These are phyloP conservation scores for sunflower (Helianthus annuus) DNA, from an alignment of 129 eudicot species.

Conservation along the genomic window DNA sequence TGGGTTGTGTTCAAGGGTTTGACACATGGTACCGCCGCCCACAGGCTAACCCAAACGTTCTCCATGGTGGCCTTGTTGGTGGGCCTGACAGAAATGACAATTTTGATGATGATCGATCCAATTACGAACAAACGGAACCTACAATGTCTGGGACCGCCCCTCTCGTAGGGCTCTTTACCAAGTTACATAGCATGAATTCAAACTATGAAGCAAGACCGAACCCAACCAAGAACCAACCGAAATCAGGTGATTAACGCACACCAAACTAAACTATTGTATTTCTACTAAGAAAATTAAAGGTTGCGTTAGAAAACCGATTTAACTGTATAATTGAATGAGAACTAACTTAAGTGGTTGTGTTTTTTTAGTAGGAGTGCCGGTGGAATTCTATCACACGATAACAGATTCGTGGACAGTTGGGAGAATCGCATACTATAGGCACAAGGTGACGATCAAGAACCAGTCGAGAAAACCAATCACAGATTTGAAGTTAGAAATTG, in stretches of 20 bases:
- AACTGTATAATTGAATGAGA: background rate
- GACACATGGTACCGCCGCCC: conserved; percentile 76
- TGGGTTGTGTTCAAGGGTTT: conserved; percentile 89
- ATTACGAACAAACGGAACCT: conserved; percentile 89
- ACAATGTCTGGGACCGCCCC: conserved; percentile 86
- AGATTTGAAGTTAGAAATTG: conserved; percentile 58
- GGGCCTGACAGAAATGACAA: conserved; percentile 74
- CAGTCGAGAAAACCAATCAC: conserved; percentile 61
- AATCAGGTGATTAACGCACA: conserved; percentile 33
- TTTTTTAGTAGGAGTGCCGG: conserved; percentile 46
- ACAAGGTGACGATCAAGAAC: conserved; percentile 81
- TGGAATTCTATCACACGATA: conserved; percentile 71
- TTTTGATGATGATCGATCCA: conserved; percentile 62
- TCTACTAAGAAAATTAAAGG: background rate
- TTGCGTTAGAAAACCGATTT: conserved; percentile 9
- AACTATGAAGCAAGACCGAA: conserved; percentile 40
- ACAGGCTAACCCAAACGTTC: conserved; percentile 64
- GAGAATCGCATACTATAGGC: conserved; percentile 58
- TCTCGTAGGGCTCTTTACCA: conserved; percentile 81
- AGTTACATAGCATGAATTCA: conserved; percentile 46
- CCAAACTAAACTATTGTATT: background rate
- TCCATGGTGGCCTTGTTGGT: conserved; percentile 84
- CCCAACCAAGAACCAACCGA: conserved; percentile 20
- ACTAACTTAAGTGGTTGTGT: background rate
- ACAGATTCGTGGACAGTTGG: conserved; percentile 75